Percentiles rank a stretch among this genome's conserved stretches.
These are phyloP conservation scores for Astragalus glycyphyllos DNA, from an alignment of 306 rosid genomes.

Conservation along the genomic window DNA sequence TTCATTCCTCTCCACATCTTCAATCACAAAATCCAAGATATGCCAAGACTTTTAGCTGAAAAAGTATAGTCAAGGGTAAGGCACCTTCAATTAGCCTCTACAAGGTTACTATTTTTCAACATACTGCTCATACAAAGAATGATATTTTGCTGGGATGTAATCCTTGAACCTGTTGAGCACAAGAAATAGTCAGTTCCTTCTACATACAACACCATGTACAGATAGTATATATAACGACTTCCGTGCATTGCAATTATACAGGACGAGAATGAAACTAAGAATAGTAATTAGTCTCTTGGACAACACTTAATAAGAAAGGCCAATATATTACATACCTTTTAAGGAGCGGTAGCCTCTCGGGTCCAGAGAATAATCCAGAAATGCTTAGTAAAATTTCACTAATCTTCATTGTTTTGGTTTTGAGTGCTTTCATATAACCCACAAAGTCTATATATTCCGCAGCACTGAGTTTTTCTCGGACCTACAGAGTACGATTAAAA, in stretches of 20 bases:
- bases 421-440: slow-evolving; percentile 83
- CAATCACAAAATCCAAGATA: slow-evolving; percentile 31
- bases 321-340: slow-evolving; percentile 53
- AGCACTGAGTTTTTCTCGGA: slow-evolving; percentile 73
- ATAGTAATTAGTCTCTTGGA: slow-evolving; percentile 22
- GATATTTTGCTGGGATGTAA: slow-evolving; percentile 81
- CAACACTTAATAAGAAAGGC: slow-evolving; percentile 28
- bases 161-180: slow-evolving; percentile 80
- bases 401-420: slow-evolving; percentile 82
- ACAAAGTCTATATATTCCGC: slow-evolving; percentile 80
- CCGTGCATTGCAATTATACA: slow-evolving; percentile 16
- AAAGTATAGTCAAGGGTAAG: slow-evolving; percentile 11
- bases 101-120: slow-evolving; percentile 43
- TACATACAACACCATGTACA: neutral
- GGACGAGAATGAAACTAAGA: slow-evolving; percentile 30
- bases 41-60: slow-evolving; percentile 40
- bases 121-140: slow-evolving; percentile 73
- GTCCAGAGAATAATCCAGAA: slow-evolving; percentile 74
- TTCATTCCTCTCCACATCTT: slow-evolving; percentile 35
- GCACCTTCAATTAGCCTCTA: slow-evolving; percentile 24
- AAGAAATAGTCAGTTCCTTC: slow-evolving; percentile 7
- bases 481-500: slow-evolving; percentile 58
- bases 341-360: slow-evolving; percentile 77
- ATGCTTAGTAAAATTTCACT: slow-evolving; percentile 77
- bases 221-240: slow-evolving; percentile 13